Evolutionary conservation across 768 basidiomycete genomes (phyloP).

Genomic region (Leccinum variicolor): DNA sequence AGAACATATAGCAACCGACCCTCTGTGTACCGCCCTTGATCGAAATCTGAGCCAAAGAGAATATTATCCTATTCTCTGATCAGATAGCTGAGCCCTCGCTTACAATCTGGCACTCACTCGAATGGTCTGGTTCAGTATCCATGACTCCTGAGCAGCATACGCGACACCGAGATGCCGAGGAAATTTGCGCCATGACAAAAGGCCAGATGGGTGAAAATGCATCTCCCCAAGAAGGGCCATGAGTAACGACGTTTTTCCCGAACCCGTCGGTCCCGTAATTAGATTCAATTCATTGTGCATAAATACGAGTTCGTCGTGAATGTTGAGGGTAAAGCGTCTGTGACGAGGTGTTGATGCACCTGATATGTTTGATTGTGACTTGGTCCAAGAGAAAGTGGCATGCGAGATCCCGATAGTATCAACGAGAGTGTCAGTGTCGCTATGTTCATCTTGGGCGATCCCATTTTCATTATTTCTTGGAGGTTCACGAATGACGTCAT

Average conservation of each 20-base stretch:
- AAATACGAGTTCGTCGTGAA: conserved; percentile 55
- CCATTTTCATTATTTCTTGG: background rate
- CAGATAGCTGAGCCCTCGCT: background rate
- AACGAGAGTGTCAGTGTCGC: background rate
- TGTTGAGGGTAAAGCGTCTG: conserved; percentile 45
- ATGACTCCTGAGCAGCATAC: conserved; percentile 81
- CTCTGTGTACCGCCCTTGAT: conserved; percentile 3
- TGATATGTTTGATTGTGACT: background rate
- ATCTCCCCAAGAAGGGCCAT: conserved; percentile 66
- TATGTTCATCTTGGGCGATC: background rate
- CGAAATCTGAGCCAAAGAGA: conserved; percentile 6
- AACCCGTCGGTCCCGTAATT: conserved; percentile 56
- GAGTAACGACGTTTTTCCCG: conserved; percentile 61
- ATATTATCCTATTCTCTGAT: conserved; percentile 6
- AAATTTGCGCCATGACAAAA: conserved; percentile 63
- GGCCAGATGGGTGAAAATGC: conserved; percentile 51
- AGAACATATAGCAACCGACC: background rate
- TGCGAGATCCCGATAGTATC: conserved; percentile 4
- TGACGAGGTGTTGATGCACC: conserved; percentile 2
- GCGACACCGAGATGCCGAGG: conserved; percentile 67
- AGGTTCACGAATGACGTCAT: background rate
- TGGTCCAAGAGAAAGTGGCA: conserved; percentile 9
- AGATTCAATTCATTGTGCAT: conserved; percentile 49
- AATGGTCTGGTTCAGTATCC: conserved; percentile 80
- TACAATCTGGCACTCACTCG: conserved; percentile 31